Conservation (phyloP, 2,329 filamentous ascomycete genomes). For the Chalaropsis thielavioides region DNA sequence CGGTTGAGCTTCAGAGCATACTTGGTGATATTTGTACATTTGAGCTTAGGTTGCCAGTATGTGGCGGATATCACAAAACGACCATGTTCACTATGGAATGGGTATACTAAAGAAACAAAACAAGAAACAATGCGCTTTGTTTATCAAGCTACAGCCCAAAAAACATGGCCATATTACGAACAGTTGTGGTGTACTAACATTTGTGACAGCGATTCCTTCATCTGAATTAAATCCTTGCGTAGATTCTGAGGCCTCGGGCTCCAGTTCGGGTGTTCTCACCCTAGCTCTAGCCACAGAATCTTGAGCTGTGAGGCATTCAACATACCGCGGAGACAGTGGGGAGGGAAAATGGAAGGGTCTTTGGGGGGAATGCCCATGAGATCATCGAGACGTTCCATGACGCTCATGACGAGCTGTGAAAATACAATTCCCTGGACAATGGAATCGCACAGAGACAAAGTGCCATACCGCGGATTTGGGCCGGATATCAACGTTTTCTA, state of each 20-base stretch:
- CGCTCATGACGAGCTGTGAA: constrained; percentile 21
- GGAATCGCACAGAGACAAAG: constrained; percentile 21
- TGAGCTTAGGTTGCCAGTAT: too few species aligned
- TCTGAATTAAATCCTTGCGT: not conserved
- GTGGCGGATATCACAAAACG: too few species aligned
- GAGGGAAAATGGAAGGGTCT: not conserved
- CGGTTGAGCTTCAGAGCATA: too few species aligned
- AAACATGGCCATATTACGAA: too few species aligned
- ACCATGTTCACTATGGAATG: too few species aligned
- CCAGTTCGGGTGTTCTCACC: constrained; percentile 6
- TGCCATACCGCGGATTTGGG: constrained; percentile 21
- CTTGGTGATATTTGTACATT: too few species aligned
- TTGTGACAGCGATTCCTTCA: not conserved
- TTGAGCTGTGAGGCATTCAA: constrained; percentile 6
- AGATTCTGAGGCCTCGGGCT: constrained; percentile 11
- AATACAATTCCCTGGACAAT: constrained; percentile 23
- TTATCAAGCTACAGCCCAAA: too few species aligned
- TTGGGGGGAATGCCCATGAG: constrained; percentile 21
- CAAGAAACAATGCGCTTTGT: too few species aligned
- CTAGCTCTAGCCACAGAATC: constrained; percentile 13
- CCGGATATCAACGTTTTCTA: constrained; percentile 17
- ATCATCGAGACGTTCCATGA: constrained; percentile 22
- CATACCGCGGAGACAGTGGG: not conserved
- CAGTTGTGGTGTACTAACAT: not conserved
- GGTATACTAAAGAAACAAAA: too few species aligned